Evolutionary conservation across 371 early-diverging fungal genomes (phyloP).

Genomic region (Mortierella sp.): DNA sequence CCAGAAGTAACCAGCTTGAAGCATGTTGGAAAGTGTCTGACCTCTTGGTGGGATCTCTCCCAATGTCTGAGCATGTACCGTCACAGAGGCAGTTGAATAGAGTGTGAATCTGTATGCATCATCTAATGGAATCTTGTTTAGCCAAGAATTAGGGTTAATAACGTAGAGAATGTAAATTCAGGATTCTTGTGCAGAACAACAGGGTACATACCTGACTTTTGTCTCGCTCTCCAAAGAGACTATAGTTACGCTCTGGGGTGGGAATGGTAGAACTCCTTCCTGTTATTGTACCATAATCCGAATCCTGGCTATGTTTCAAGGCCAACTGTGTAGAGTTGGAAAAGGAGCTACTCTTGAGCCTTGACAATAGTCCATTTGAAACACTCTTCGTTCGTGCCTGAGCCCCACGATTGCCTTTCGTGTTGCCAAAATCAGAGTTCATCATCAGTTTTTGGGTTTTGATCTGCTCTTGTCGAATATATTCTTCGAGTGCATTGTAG

Average conservation of each 20-base stretch:
- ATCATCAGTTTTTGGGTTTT: constrained; percentile 36
- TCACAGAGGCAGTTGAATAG: constrained; percentile 67
- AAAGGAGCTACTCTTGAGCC: constrained; percentile 32
- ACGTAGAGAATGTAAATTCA: too few relatives aligned
- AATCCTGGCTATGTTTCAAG: constrained; percentile 19
- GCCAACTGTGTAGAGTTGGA: constrained; percentile 17
- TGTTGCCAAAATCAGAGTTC: background rate
- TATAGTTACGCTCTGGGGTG: constrained; percentile 44
- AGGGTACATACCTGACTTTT: constrained; percentile 36
- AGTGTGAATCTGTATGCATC: constrained; percentile 65
- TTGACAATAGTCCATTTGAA: constrained; percentile 36
- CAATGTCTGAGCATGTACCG: constrained; percentile 64
- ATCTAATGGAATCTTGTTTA: constrained; percentile 38
- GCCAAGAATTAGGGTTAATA: background rate
- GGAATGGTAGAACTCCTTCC: constrained; percentile 4
- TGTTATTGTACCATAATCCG: constrained; percentile 39
- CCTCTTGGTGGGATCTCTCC: constrained; percentile 60
- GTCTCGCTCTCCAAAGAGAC: constrained; percentile 56
- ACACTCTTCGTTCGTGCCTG: constrained; percentile 21
- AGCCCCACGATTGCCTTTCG: constrained; percentile 10
- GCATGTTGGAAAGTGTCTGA: constrained; percentile 57
- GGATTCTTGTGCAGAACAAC: background rate
- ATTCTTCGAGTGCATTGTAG: constrained; percentile 47
- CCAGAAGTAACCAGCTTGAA: constrained; percentile 82
- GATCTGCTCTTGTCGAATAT: constrained; percentile 50